Conservation (phyloP, 129 eudicot species). For the Heracleum sosnowskyi region DNA sequence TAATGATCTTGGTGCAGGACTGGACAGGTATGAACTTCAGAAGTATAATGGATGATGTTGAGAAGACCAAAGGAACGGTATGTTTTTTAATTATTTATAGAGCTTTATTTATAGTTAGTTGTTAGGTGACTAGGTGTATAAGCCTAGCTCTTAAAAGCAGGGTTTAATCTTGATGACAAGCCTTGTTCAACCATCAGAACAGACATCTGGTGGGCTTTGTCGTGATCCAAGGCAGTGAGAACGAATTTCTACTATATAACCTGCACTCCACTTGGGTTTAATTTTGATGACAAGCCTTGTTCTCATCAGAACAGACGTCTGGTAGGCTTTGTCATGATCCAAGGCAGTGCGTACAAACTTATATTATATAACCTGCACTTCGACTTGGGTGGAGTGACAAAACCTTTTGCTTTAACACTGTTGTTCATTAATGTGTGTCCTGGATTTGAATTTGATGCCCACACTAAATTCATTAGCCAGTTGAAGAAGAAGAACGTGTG, state of each 20-base stretch:
- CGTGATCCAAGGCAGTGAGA: not conserved
- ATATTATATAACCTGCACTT: not conserved
- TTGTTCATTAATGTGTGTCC: not conserved
- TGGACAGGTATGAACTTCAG: conserved; percentile 96
- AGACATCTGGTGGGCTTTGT: not conserved
- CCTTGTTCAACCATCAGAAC: not conserved
- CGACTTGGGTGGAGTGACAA: not conserved
- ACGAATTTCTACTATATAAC: not conserved
- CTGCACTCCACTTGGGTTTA: not conserved
- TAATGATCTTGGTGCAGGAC: conserved; percentile 47
- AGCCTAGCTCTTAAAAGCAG: not conserved
- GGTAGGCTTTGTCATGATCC: not conserved
- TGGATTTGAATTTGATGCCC: not conserved
- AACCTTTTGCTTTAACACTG: not conserved
- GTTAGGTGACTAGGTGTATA: not conserved
- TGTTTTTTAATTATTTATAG: conserved; percentile 10
- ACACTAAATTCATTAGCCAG: not conserved
- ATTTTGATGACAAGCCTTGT: too few relatives aligned
- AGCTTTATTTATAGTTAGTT: not conserved
- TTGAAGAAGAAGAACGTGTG: not conserved
- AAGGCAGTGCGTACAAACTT: not conserved
- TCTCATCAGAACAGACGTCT: too few relatives aligned
- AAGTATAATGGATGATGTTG: conserved; percentile 89
- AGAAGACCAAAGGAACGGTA: conserved; percentile 97
- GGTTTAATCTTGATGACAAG: not conserved